Base-by-base conservation (phyloP, 805 yeast species). In the Candida silvatica region DNA sequence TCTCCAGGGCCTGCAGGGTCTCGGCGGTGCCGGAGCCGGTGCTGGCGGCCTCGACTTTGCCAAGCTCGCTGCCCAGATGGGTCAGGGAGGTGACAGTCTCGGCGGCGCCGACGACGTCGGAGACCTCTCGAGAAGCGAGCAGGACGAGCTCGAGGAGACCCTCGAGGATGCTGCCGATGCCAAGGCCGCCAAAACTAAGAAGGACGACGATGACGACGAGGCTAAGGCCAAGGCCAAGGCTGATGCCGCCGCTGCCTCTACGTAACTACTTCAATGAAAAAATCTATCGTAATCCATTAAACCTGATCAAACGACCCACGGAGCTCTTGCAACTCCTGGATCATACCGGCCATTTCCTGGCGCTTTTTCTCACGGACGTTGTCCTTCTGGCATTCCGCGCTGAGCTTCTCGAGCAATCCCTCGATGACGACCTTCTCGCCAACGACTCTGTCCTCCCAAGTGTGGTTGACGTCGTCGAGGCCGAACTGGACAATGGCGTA, bases 401-500 rank as follows among this genome's bases (percentile, higher is more conserved):
- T 32, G 7, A 51, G 36, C 26, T 45, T 41, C 8, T 28, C 17
- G 7, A 34, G 29, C 15, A 52, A 35, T 8, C 39, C 38, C 12
- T 31, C 24, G 6, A 48, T 30, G 4, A 50, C 32, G 19, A 31
- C 24, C 23, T 37, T 41, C 29, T 54, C 52, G 17, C 32, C 37
- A 1, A 26, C 35, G 3, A 48, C 29, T 11, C 29, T 34, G 4
- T 37, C 43, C 6, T 19, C 19, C 17, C 31, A 35, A 2, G 36
- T 74, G 22, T 62, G 59, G 34, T 64, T 60, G 17, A 75, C 64
- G 47, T 80, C 88, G 35, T 71, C 74, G 56, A 80, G 64, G 12
- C 90, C 90, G 51, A 71, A 82, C 33, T 64, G 63, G 39, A 71
- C 67, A 36, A 82, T 79, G 3, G 79, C 61, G 36, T 51, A 64